Evolutionary conservation across 176 grass and related monocot genomes (phyloP).

Genomic region (Thinopyrum elongatum): DNA sequence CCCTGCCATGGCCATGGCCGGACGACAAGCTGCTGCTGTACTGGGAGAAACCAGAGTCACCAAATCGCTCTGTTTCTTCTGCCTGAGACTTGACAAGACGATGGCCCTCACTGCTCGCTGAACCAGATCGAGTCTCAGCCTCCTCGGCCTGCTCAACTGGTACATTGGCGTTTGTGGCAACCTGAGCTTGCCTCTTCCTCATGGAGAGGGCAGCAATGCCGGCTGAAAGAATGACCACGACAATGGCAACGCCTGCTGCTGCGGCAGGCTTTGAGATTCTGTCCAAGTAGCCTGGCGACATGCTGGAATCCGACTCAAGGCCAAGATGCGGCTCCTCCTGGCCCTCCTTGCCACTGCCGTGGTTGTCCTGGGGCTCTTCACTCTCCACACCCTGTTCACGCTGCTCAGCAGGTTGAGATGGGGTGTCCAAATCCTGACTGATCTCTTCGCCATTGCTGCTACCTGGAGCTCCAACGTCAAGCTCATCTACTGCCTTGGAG

Average conservation of each 20-base stretch:
- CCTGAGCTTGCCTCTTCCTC: slow-evolving; percentile 40
- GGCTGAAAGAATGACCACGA: slow-evolving; percentile 34
- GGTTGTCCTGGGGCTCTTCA: slow-evolving; percentile 23
- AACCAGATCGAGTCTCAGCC: slow-evolving; percentile 28
- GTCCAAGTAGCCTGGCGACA: slow-evolving; percentile 15
- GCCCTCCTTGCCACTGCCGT: slow-evolving; percentile 4
- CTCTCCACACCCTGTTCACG: slow-evolving; percentile 30
- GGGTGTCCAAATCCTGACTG: background rate
- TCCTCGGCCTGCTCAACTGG: slow-evolving; percentile 14
- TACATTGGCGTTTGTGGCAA: background rate
- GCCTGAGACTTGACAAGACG: slow-evolving; percentile 3
- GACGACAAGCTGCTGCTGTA: slow-evolving; percentile 61
- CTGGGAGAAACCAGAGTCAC: slow-evolving; percentile 42
- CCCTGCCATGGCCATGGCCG: slow-evolving; percentile 21
- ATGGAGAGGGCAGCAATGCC: slow-evolving; percentile 15
- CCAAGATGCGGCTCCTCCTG: background rate
- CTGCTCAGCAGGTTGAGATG: background rate
- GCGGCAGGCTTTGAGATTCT: slow-evolving; percentile 23
- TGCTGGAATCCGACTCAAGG: background rate
- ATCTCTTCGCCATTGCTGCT: slow-evolving; percentile 13
- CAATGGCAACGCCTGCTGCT: slow-evolving; percentile 27
- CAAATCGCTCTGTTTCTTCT: slow-evolving; percentile 35
- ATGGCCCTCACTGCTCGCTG: slow-evolving; percentile 68
- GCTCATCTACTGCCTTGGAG: background rate
- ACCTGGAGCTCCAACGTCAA: background rate